Percentiles rank a stretch among this genome's conserved stretches.
Conservation (phyloP, 352 stramenopile species). For the Plasmopara viticola region DNA sequence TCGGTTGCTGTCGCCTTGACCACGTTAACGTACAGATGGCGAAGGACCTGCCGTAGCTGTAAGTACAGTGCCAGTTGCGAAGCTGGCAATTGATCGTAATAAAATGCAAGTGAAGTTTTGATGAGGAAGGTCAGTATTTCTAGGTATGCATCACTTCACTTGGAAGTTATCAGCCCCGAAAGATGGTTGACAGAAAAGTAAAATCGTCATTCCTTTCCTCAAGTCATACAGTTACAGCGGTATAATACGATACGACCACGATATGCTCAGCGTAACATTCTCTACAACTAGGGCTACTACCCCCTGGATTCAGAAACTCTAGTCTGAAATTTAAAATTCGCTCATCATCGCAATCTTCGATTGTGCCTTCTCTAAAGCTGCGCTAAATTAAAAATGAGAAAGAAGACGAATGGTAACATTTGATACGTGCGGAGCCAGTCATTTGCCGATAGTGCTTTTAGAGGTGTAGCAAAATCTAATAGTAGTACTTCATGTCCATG, state of each 20-base stretch:
- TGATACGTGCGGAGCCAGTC: constrained; percentile 13
- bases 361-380: constrained; percentile 1
- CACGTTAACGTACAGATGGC: constrained; percentile 61
- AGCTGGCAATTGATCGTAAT: background rate
- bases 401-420: background rate
- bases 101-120: constrained; percentile 2
- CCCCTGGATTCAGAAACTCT: constrained; percentile 87
- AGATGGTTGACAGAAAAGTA: constrained; percentile 83
- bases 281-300: constrained; percentile 85
- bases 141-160: constrained; percentile 71
- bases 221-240: background rate
- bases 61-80: constrained; percentile 9
- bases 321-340: constrained; percentile 80
- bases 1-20: constrained; percentile 80
- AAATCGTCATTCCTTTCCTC: constrained; percentile 71
- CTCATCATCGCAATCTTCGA: constrained; percentile 71
- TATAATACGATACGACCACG: background rate
- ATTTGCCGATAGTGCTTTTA: constrained; percentile 6
- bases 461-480: too few relatives aligned
- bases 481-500: too few relatives aligned
- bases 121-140: constrained; percentile 72
- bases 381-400: constrained; percentile 1
- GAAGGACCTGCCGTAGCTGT: constrained; percentile 36
- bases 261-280: constrained; percentile 70
- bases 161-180: constrained; percentile 86